phyloP scores from a whole-genome alignment of 2,329 filamentous ascomycete species.

The Colletotrichum viniferum region DNA sequence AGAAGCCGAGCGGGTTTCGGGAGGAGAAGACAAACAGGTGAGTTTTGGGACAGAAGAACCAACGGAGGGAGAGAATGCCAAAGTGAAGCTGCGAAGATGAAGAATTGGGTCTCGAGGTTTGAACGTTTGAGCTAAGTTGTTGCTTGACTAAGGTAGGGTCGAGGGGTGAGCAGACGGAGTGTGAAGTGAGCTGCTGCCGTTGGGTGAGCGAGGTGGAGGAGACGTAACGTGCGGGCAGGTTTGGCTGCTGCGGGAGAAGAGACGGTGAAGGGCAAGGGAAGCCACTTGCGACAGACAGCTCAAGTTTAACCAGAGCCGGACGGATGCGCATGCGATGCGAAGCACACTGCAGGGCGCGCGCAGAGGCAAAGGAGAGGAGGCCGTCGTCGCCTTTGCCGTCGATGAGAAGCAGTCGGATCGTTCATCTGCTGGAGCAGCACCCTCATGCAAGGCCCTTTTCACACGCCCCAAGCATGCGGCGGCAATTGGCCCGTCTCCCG shows the following conservation, averaged over 20 bases:
- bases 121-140: background rate
- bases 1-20: background rate
- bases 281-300: background rate
- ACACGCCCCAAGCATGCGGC: constrained; percentile 14
- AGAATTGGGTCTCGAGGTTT: background rate
- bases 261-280: background rate
- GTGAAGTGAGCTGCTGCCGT: background rate
- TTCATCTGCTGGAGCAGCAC: background rate
- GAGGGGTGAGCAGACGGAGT: background rate
- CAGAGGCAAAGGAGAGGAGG: background rate
- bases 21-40: background rate
- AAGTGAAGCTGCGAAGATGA: background rate
- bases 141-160: background rate
- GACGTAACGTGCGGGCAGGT: background rate
- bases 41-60: background rate
- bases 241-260: background rate
- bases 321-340: background rate
- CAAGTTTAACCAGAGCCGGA: background rate
- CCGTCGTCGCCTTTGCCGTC: background rate
- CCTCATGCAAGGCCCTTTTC: background rate
- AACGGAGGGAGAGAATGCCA: background rate
- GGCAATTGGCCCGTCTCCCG: constrained; percentile 17
- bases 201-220: background rate
- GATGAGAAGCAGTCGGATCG: background rate
- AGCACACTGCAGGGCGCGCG: background rate